phyloP scores from a whole-genome alignment of 345 rosid genomes.

The Arabis alpina region DNA sequence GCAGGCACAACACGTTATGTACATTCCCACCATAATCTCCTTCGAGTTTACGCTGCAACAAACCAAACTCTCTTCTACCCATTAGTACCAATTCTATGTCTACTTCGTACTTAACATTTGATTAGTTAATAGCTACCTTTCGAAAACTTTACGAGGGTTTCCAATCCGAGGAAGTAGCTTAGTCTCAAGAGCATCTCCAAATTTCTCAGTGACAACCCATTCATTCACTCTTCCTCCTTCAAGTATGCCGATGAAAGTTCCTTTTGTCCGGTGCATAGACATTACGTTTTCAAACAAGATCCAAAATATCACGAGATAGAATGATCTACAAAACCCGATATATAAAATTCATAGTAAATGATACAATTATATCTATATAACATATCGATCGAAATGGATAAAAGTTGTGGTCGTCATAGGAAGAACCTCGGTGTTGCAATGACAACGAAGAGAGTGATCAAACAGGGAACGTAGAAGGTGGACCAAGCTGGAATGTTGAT shows the following conservation, averaged over 20 bases:
- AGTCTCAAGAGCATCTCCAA: constrained; percentile 69
- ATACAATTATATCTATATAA: background rate
- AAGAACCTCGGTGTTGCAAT: constrained; percentile 40
- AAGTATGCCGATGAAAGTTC: constrained; percentile 65
- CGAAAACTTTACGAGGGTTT: constrained; percentile 52
- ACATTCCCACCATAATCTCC: constrained; percentile 71
- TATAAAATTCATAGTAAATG: background rate
- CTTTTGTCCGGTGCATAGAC: constrained; percentile 61
- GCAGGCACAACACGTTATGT: constrained; percentile 71
- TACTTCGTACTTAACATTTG: background rate
- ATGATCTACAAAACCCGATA: constrained; percentile 44
- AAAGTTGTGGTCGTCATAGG: background rate
- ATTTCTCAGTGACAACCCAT: constrained; percentile 90
- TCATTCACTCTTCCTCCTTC: constrained; percentile 85
- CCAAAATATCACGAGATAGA: constrained; percentile 58
- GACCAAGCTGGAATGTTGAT: constrained; percentile 43
- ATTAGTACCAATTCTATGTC: background rate
- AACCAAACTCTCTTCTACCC: background rate
- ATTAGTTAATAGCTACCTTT: constrained; percentile 50
- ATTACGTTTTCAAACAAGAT: constrained; percentile 59
- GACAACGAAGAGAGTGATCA: constrained; percentile 33
- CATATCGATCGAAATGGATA: background rate
- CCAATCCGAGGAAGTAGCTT: constrained; percentile 46
- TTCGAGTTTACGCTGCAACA: constrained; percentile 53
- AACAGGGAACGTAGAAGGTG: constrained; percentile 37